These are phyloP conservation scores for Fusarium sterilihyphosum DNA, from an alignment of 2,329 filamentous ascomycete genomes.

Conservation along the genomic window DNA sequence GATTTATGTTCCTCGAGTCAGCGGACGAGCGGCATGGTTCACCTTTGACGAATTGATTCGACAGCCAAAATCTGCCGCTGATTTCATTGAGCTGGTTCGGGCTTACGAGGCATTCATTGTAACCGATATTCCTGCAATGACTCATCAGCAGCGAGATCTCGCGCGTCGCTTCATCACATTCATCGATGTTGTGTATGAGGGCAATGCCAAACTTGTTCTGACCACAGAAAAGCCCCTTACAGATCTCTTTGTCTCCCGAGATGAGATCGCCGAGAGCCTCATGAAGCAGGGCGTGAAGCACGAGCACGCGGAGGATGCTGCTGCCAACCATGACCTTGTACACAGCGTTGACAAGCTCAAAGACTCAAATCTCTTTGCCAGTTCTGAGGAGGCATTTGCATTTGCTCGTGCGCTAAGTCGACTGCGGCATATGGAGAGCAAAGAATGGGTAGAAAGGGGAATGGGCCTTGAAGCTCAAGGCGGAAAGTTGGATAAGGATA, in stretches of 20 bases:
- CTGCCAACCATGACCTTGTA: slow-evolving; percentile 85
- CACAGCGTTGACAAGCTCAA: slow-evolving; percentile 87
- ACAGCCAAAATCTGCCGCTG: slow-evolving; percentile 87
- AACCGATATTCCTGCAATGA: slow-evolving; percentile 93
- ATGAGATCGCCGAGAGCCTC: slow-evolving; percentile 70
- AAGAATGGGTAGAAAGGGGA: slow-evolving; percentile 91
- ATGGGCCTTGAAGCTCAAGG: slow-evolving; percentile 72
- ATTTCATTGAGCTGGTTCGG: slow-evolving; percentile 91
- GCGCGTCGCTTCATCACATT: slow-evolving; percentile 97
- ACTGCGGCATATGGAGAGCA: slow-evolving; percentile 90
- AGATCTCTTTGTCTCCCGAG: slow-evolving; percentile 83
- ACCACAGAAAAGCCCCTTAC: slow-evolving; percentile 87
- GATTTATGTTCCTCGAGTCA: slow-evolving; percentile 86
- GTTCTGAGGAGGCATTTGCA: slow-evolving; percentile 95
- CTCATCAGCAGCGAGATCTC: slow-evolving; percentile 82
- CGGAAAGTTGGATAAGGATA: slow-evolving; percentile 72
- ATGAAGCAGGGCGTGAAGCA: slow-evolving; percentile 58
- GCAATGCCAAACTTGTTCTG: slow-evolving; percentile 91
- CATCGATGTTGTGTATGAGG: slow-evolving; percentile 95
- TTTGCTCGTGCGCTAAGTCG: slow-evolving; percentile 90
- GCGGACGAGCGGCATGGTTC: slow-evolving; percentile 88
- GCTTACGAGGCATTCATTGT: slow-evolving; percentile 94
- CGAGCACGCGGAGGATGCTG: slow-evolving; percentile 65
- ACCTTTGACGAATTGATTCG: slow-evolving; percentile 93
- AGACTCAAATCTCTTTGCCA: slow-evolving; percentile 86